These are phyloP conservation scores for Aspergillus fructus DNA, from an alignment of 2,329 filamentous ascomycete species.

Conservation along the genomic window DNA sequence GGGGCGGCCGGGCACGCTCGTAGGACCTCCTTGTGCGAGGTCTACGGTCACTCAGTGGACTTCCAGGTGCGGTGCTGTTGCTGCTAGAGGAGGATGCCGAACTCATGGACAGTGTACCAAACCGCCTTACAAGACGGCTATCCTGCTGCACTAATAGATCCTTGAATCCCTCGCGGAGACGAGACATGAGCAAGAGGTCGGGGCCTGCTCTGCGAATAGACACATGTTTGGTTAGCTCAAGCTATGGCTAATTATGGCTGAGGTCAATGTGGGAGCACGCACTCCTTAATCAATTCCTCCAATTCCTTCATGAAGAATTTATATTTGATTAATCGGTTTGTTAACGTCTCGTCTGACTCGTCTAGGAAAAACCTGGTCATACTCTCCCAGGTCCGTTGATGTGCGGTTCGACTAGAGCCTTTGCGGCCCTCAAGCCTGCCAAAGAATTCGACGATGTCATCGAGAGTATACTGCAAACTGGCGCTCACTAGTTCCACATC, in stretches of 20 bases:
- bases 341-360: slow-evolving; percentile 48
- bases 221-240: neutral
- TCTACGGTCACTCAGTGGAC: slow-evolving; percentile 28
- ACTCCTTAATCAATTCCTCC: slow-evolving; percentile 49
- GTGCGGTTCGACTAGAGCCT: slow-evolving; percentile 34
- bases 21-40: slow-evolving; percentile 35
- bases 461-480: slow-evolving; percentile 53
- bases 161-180: slow-evolving; percentile 27
- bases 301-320: slow-evolving; percentile 50
- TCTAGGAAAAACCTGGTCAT: slow-evolving; percentile 47
- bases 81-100: slow-evolving; percentile 27
- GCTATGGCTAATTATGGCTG: slow-evolving; percentile 6
- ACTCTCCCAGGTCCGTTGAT: slow-evolving; percentile 53
- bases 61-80: slow-evolving; percentile 26
- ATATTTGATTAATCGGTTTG: slow-evolving; percentile 51
- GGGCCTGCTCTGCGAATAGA: slow-evolving; percentile 23
- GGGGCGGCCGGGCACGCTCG: slow-evolving; percentile 31
- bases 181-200: slow-evolving; percentile 26
- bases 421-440: slow-evolving; percentile 36
- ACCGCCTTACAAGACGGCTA: slow-evolving; percentile 24
- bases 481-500: slow-evolving; percentile 51
- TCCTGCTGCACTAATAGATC: slow-evolving; percentile 31
- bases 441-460: slow-evolving; percentile 50
- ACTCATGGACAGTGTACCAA: slow-evolving; percentile 28
- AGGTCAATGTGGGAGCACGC: slow-evolving; percentile 20